These are phyloP conservation scores for Flaveria linearis DNA, from an alignment of 129 eudicot species.

Conservation along the genomic window DNA sequence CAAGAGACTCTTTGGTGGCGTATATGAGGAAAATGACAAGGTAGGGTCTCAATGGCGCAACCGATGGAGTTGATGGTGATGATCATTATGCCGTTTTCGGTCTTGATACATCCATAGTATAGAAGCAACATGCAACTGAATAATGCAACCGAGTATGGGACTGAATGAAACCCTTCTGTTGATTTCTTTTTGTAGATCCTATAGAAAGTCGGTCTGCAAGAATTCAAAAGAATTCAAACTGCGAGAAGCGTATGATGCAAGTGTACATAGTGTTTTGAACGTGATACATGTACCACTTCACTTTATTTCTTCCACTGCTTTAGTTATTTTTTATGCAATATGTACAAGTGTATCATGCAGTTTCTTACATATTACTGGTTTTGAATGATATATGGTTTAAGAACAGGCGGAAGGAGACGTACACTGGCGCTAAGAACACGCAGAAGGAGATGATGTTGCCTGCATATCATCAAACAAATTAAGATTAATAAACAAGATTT, in stretches of 20 bases:
- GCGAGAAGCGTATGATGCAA: neutral
- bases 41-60: conserved; percentile 40
- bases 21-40: conserved; percentile 49
- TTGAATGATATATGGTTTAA: too few species aligned
- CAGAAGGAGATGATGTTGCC: conserved; percentile 65
- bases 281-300: too few species aligned
- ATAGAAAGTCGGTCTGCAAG: conserved; percentile 64
- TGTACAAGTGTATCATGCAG: too few species aligned
- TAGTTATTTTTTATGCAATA: too few species aligned
- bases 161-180: conserved; percentile 62
- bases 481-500: neutral
- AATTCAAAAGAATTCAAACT: neutral
- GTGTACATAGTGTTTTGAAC: too few species aligned
- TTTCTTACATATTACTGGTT: too few species aligned
- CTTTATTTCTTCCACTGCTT: too few species aligned
- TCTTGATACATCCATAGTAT: conserved; percentile 56
- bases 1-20: conserved; percentile 65
- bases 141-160: conserved; percentile 67
- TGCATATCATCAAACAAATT: neutral
- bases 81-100: conserved; percentile 44
- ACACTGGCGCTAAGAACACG: conserved; percentile 73
- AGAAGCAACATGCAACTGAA: conserved; percentile 65
- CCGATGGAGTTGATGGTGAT: conserved; percentile 62
- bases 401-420: conserved; percentile 11
- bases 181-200: conserved; percentile 63